Evolutionary conservation across 176 grass and related monocot genomes (phyloP).

Genomic region (Canna indica): DNA sequence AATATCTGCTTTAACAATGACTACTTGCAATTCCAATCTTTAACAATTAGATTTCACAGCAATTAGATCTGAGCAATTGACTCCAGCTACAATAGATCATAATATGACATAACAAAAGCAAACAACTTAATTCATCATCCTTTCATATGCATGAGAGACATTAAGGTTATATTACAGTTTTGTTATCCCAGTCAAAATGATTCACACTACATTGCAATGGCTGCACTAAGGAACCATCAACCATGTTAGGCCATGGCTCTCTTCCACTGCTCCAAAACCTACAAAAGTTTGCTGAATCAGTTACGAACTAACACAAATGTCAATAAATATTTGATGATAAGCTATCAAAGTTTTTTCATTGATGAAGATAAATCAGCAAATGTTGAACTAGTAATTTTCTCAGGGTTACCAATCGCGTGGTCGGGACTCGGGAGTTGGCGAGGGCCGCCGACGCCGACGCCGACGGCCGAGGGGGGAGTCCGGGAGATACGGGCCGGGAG

Average conservation of each 20-base stretch:
- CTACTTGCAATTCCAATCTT: too few relatives aligned
- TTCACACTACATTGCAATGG: not conserved
- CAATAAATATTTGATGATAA: not conserved
- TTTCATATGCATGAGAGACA: not conserved
- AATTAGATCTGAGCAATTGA: too few relatives aligned
- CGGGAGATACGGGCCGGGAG: too few relatives aligned
- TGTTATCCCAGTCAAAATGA: not conserved
- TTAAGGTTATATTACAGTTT: not conserved
- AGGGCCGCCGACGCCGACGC: too few relatives aligned
- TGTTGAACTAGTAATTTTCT: not conserved
- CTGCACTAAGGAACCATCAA: constrained; percentile 13
- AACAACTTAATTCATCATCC: too few relatives aligned
- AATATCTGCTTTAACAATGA: too few relatives aligned
- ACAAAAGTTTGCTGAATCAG: not conserved
- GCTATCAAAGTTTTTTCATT: not conserved
- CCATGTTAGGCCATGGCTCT: constrained; percentile 80
- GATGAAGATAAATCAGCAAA: not conserved
- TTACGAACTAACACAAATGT: not conserved
- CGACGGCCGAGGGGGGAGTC: too few relatives aligned
- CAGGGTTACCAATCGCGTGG: too few relatives aligned
- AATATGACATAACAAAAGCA: too few relatives aligned
- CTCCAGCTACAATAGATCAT: too few relatives aligned
- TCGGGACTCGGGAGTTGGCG: too few relatives aligned
- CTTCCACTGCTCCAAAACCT: constrained; percentile 91
- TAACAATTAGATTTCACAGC: not conserved